Evolutionary conservation across 441 rosid species (phyloP).

Genomic region (Adansonia rubrostipa): DNA sequence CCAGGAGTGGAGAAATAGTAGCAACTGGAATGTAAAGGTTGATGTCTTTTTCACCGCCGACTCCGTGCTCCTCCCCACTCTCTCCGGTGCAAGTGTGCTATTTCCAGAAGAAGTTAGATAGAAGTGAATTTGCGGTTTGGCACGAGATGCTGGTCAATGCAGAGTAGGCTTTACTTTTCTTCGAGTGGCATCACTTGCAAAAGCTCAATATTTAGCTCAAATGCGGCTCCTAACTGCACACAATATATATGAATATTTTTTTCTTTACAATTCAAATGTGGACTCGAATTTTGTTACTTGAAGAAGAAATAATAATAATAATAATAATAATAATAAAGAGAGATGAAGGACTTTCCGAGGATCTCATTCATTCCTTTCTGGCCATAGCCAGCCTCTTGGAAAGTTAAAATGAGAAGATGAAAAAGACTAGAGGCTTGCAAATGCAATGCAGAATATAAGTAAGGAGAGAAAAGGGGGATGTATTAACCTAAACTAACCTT

Average conservation of each 20-base stretch:
- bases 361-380: slow-evolving; percentile 90
- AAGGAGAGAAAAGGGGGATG: not conserved
- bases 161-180: slow-evolving; percentile 35
- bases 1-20: too few species aligned
- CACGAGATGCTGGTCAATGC: not conserved
- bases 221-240: slow-evolving; percentile 80
- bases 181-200: slow-evolving; percentile 58
- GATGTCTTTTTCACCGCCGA: too few species aligned
- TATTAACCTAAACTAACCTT: slow-evolving; percentile 70
- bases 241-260: not conserved
- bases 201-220: slow-evolving; percentile 87
- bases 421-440: not conserved
- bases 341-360: slow-evolving; percentile 46
- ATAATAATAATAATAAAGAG: too few species aligned
- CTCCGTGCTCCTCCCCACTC: too few species aligned
- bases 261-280: too few species aligned
- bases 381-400: slow-evolving; percentile 84
- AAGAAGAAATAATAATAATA: too few species aligned
- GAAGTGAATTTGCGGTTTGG: too few species aligned
- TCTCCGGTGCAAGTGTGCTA: too few species aligned
- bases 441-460: too few species aligned
- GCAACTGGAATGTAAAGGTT: too few species aligned
- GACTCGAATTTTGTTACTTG: not conserved
- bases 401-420: slow-evolving; percentile 2
- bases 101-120: too few species aligned